Conservation (phyloP, 331 rosid species). For the Acacia pycnantha region DNA sequence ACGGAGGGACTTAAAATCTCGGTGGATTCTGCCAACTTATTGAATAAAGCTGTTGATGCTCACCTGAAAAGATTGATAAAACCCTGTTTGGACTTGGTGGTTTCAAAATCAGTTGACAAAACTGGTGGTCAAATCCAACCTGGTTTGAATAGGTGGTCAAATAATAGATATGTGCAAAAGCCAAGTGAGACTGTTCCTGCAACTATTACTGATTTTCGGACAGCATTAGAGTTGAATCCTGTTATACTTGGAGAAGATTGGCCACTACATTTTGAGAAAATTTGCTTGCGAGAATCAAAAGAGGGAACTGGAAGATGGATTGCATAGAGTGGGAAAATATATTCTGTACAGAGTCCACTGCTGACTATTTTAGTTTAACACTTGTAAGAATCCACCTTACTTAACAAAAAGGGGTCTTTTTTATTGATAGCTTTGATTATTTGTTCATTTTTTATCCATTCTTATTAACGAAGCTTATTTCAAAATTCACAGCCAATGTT, state of each 20-base stretch:
- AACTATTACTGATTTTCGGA: conserved; percentile 52
- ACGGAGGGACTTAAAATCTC: conserved; percentile 50
- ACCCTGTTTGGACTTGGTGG: conserved; percentile 57
- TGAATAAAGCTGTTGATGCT: conserved; percentile 59
- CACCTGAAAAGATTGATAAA: conserved; percentile 69
- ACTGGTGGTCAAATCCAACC: conserved; percentile 25
- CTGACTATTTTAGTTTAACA: conserved; percentile 34
- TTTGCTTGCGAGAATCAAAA: conserved; percentile 41
- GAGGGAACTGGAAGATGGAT: conserved; percentile 30
- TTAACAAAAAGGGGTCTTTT: conserved; percentile 36
- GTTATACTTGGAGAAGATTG: conserved; percentile 60
- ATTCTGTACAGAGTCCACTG: conserved; percentile 47
- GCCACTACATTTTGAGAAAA: conserved; percentile 54
- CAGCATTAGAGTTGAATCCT: conserved; percentile 64
- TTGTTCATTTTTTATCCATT: conserved; percentile 28
- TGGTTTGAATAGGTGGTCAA: conserved; percentile 32
- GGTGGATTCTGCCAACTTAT: conserved; percentile 46
- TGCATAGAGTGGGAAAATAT: not conserved
- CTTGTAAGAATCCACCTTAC: conserved; percentile 32
- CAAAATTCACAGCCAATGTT: conserved; percentile 11
- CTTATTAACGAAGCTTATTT: conserved; percentile 31
- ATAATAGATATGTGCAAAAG: conserved; percentile 35
- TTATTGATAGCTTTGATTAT: conserved; percentile 27
- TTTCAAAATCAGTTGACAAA: conserved; percentile 41
- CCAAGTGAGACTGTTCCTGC: conserved; percentile 34